Conservation (phyloP, 1,284 basidiomycete genomes). For the Apiotrichum montevideense region DNA sequence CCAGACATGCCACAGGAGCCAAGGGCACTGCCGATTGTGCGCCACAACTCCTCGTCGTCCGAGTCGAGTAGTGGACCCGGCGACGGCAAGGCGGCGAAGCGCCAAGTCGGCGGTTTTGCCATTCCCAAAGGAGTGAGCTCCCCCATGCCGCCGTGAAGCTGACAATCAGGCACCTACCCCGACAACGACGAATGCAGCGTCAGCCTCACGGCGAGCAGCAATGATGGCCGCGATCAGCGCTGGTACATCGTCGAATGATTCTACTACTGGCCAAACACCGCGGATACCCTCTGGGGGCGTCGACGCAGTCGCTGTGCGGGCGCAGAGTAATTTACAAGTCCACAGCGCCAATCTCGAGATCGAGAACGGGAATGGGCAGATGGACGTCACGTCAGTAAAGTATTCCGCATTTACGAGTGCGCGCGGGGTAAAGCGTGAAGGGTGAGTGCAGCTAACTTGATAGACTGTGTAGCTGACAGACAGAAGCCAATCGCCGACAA, state of each 20-base stretch:
- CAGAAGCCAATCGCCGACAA: conserved; percentile 11
- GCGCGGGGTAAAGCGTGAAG: conserved; percentile 32
- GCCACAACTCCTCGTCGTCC: not conserved
- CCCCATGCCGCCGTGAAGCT: not conserved
- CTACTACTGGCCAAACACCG: conserved; percentile 19
- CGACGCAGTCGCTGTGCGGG: conserved; percentile 24
- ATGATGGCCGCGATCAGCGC: conserved; percentile 17
- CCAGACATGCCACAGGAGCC: conserved; percentile 22
- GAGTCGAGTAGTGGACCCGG: not conserved
- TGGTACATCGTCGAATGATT: not conserved
- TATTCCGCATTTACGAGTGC: conserved; percentile 32
- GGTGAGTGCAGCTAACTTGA: conserved; percentile 12
- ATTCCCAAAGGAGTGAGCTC: conserved; percentile 6
- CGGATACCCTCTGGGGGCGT: conserved; percentile 31
- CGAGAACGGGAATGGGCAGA: conserved; percentile 2
- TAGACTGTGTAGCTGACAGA: not conserved
- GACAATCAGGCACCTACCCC: not conserved
- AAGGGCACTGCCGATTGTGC: not conserved
- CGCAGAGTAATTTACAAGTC: conserved; percentile 12
- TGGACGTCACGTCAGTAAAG: not conserved
- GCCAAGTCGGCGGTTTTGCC: conserved; percentile 4
- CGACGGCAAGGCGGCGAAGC: not conserved
- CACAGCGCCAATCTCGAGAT: conserved; percentile 9
- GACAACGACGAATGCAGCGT: not conserved
- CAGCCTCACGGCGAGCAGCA: conserved; percentile 16